A percentile compares a stretch with the other conserved stretches of the same genome.
Evolutionary conservation across 805 yeast genomes (phyloP).

Genomic region (Ogataea saltuana): DNA sequence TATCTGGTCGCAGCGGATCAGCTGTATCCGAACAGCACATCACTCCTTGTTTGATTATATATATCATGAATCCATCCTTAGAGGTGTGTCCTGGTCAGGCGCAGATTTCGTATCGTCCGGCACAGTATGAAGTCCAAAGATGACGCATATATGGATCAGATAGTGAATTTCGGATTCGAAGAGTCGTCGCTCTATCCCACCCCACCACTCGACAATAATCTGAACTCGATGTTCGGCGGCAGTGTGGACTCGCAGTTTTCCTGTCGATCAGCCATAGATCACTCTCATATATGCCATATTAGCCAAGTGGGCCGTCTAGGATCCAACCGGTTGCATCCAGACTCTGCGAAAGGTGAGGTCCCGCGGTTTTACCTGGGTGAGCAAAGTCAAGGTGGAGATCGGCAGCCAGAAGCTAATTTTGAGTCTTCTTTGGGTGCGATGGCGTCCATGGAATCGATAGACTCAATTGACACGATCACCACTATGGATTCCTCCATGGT

Average conservation of each 20-base stretch:
- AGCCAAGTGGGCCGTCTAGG: neutral
- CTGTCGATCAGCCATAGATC: constrained; percentile 7
- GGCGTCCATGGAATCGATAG: constrained; percentile 6
- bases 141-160: constrained; percentile 15
- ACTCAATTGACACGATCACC: constrained; percentile 3
- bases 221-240: constrained; percentile 11
- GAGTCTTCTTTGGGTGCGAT: constrained; percentile 8
- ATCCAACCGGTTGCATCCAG: neutral
- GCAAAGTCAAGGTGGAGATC: neutral
- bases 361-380: constrained; percentile 17
- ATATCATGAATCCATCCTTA: too few species aligned
- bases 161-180: constrained; percentile 16
- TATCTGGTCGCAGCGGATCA: constrained; percentile 3
- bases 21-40: neutral
- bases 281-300: constrained; percentile 2
- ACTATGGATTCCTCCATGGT: constrained; percentile 1
- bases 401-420: constrained; percentile 2
- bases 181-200: constrained; percentile 17
- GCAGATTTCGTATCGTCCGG: neutral
- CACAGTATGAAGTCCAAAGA: constrained; percentile 6
- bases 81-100: neutral
- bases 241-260: constrained; percentile 4
- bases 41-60: too few species aligned
- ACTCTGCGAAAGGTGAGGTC: constrained; percentile 4
- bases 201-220: constrained; percentile 16